Evolutionary conservation across 352 stramenopile species (phyloP).

Genomic region (Phytophthora colocasiae): DNA sequence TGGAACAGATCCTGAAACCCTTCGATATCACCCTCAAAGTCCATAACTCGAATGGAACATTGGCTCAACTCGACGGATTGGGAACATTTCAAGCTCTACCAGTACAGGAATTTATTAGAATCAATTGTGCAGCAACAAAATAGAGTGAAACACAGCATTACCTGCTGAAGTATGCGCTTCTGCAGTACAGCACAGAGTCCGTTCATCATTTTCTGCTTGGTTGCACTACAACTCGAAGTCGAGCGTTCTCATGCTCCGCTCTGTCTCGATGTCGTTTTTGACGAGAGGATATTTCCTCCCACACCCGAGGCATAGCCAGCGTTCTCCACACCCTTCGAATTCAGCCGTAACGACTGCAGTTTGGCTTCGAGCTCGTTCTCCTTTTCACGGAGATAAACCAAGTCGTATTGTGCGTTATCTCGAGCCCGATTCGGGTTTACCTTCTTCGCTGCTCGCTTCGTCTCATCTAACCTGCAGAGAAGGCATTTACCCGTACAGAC

Average conservation of each 20-base stretch:
- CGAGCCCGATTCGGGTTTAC: conserved; percentile 23
- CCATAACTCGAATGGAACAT: conserved; percentile 3
- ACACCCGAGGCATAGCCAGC: neutral
- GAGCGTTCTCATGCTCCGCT: conserved; percentile 30
- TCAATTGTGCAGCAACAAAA: too few relatives aligned
- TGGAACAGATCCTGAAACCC: conserved; percentile 34
- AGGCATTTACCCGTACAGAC: neutral
- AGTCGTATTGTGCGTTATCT: conserved; percentile 56
- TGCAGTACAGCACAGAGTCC: conserved; percentile 9
- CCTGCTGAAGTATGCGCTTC: conserved; percentile 15
- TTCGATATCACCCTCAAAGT: conserved; percentile 23
- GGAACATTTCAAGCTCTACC: neutral
- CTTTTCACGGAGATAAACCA: conserved; percentile 67
- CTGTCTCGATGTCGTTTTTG: conserved; percentile 7
- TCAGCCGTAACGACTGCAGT: conserved; percentile 35
- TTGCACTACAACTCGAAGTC: conserved; percentile 24
- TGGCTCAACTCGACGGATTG: neutral
- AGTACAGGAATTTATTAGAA: neutral
- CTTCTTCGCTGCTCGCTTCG: conserved; percentile 7
- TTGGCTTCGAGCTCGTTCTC: conserved; percentile 53
- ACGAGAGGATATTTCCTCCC: conserved; percentile 8
- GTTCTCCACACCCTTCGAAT: neutral
- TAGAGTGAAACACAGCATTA: neutral
- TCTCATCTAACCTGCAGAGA: neutral
- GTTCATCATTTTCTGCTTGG: conserved; percentile 23